Percentiles rank a stretch among this genome's conserved stretches.
Evolutionary conservation across 352 stramenopile species (phyloP).

Genomic region (Pythium coloratum): DNA sequence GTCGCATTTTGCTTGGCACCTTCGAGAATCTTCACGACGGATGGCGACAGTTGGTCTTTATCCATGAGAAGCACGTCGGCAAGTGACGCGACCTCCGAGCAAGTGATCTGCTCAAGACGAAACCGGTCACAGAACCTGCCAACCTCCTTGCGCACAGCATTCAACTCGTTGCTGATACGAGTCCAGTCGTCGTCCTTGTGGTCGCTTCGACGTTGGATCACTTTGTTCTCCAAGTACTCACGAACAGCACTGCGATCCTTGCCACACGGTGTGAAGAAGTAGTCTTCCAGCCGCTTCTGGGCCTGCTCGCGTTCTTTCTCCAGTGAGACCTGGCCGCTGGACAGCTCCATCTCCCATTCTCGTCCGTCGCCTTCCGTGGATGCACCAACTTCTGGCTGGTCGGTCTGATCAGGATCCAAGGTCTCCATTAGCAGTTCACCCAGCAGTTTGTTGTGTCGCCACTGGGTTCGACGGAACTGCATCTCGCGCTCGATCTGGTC

Average conservation of each 20-base stretch:
- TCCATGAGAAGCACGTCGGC: constrained; percentile 8
- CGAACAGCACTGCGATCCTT: not conserved
- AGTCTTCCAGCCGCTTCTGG: constrained; percentile 18
- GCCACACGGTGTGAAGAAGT: constrained; percentile 24
- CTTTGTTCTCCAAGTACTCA: constrained; percentile 13
- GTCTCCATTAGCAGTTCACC: constrained; percentile 41
- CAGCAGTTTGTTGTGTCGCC: constrained; percentile 59
- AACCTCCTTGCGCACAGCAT: not conserved
- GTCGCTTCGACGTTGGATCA: constrained; percentile 12
- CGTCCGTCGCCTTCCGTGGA: not conserved
- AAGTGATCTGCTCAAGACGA: not conserved
- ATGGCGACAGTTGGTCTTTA: constrained; percentile 10
- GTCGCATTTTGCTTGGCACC: constrained; percentile 5
- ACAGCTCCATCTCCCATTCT: constrained; percentile 13
- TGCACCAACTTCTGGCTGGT: not conserved
- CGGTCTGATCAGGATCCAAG: constrained; percentile 14
- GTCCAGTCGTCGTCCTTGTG: constrained; percentile 17
- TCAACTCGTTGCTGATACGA: not conserved
- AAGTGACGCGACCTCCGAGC: constrained; percentile 4
- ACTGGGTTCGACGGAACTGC: constrained; percentile 39
- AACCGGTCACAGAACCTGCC: not conserved
- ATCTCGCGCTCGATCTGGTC: constrained; percentile 38
- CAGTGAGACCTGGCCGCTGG: not conserved
- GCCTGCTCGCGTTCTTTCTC: constrained; percentile 13
- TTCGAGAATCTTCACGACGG: constrained; percentile 14